Percentiles rank a stretch among this genome's conserved stretches.
These are phyloP conservation scores for Circinella minor DNA, from an alignment of 371 early-diverging fungal species.

Conservation along the genomic window DNA sequence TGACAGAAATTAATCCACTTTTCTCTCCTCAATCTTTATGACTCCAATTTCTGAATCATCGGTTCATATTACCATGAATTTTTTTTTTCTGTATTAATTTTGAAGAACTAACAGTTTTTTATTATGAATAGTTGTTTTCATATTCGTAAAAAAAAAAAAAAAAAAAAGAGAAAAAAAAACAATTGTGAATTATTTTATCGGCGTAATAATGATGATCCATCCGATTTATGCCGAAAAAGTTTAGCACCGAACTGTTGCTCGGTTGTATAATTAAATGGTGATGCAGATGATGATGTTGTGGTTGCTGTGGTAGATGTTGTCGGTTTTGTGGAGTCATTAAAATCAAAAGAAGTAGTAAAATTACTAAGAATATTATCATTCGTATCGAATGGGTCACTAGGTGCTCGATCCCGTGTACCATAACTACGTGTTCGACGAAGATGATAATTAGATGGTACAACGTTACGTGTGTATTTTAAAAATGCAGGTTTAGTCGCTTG, in stretches of 20 bases:
- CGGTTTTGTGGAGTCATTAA: background rate
- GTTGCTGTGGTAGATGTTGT: background rate
- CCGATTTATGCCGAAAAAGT: slow-evolving; percentile 17
- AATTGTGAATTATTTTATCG: background rate
- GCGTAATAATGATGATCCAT: slow-evolving; percentile 15
- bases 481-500: slow-evolving; percentile 48
- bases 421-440: slow-evolving; percentile 37
- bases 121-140: too few species aligned
- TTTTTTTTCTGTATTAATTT: too few species aligned
- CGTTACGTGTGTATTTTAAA: slow-evolving; percentile 42
- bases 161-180: background rate
- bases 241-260: slow-evolving; percentile 1
- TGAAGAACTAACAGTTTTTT: too few species aligned
- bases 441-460: slow-evolving; percentile 15
- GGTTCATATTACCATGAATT: too few species aligned
- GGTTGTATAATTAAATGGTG: background rate
- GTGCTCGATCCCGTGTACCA: slow-evolving; percentile 2
- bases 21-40: too few species aligned
- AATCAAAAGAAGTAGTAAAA: slow-evolving; percentile 9
- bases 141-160: background rate
- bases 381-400: slow-evolving; percentile 8
- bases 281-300: background rate
- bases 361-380: slow-evolving; percentile 1
- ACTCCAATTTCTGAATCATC: too few species aligned
- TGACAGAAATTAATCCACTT: too few species aligned